phyloP scores from a whole-genome alignment of 768 basidiomycete species.

The Cystobasidium onofrii region DNA sequence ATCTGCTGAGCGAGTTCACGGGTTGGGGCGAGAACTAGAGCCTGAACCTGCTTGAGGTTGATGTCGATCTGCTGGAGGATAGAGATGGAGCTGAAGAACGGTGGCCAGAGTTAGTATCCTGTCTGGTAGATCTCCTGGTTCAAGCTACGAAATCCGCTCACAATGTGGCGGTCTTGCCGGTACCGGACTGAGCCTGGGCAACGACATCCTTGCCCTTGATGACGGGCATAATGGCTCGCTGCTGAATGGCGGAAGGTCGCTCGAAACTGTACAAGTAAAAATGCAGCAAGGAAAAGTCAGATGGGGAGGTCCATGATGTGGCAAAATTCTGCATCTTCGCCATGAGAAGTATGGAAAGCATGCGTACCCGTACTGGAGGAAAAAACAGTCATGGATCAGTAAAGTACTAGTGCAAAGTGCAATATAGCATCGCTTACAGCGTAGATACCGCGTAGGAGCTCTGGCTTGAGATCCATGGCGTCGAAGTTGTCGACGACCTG shows the following conservation, averaged over 20 bases:
- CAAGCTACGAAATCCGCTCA: neutral
- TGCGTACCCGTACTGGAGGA: neutral
- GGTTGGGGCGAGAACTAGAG: conserved; percentile 92
- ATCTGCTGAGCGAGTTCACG: conserved; percentile 98
- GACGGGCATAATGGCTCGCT: conserved; percentile 93
- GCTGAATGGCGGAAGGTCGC: conserved; percentile 97
- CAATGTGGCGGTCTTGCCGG: conserved; percentile 98
- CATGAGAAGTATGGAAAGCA: neutral
- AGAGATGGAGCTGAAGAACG: conserved; percentile 60
- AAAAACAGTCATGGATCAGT: neutral
- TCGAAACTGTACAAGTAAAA: conserved; percentile 55
- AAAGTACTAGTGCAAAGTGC: neutral
- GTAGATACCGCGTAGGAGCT: conserved; percentile 95
- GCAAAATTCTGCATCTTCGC: neutral
- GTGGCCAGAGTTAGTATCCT: neutral
- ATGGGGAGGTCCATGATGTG: neutral
- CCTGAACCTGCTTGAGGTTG: conserved; percentile 87
- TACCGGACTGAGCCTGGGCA: conserved; percentile 97
- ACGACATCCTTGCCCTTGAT: conserved; percentile 71
- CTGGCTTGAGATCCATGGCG: conserved; percentile 93
- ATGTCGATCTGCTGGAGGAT: conserved; percentile 97
- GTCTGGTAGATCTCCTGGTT: neutral
- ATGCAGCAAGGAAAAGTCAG: neutral
- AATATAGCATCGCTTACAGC: conserved; percentile 70
- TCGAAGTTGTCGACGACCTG: conserved; percentile 58